Evolutionary conservation across 768 basidiomycete species (phyloP).

Genomic region (Tubosaeta sp.): DNA sequence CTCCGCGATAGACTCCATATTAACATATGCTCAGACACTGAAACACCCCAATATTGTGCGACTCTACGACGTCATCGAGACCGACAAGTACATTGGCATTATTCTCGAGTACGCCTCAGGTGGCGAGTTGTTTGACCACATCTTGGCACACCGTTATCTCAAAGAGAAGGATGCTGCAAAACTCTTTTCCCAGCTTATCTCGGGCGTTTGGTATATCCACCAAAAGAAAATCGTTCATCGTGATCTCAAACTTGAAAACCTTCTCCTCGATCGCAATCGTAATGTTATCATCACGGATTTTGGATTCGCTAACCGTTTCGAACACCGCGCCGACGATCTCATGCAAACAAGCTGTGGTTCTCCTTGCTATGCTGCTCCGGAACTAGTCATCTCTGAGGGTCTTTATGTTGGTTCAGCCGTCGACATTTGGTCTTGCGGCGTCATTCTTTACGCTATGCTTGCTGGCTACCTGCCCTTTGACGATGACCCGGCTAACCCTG

Average conservation of each 20-base stretch:
- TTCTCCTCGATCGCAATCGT: constrained; percentile 92
- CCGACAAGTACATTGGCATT: constrained; percentile 99
- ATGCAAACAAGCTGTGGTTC: constrained; percentile 99
- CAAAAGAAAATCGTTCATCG: constrained; percentile 99
- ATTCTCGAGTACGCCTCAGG: constrained; percentile 98
- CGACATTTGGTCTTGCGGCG: constrained; percentile 96
- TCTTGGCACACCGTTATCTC: constrained; percentile 94
- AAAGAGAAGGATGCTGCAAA: constrained; percentile 92
- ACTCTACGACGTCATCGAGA: constrained; percentile 97
- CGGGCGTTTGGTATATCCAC: constrained; percentile 98
- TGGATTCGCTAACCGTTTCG: constrained; percentile 97
- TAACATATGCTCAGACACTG: constrained; percentile 56
- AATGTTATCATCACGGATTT: constrained; percentile 99
- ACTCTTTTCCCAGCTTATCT: constrained; percentile 96
- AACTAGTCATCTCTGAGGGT: constrained; percentile 96
- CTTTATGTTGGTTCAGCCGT: constrained; percentile 96
- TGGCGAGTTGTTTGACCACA: constrained; percentile 98
- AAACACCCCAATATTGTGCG: constrained; percentile 99
- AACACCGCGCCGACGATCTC: constrained; percentile 87
- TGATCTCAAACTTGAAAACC: constrained; percentile 97
- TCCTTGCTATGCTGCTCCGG: constrained; percentile 97
- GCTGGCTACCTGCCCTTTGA: constrained; percentile 99
- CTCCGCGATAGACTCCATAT: background rate
- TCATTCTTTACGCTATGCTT: constrained; percentile 95
- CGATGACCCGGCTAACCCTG: constrained; percentile 97